These are phyloP conservation scores for Aegilops longissima DNA, from an alignment of 176 grass and related monocot species.

Conservation along the genomic window DNA sequence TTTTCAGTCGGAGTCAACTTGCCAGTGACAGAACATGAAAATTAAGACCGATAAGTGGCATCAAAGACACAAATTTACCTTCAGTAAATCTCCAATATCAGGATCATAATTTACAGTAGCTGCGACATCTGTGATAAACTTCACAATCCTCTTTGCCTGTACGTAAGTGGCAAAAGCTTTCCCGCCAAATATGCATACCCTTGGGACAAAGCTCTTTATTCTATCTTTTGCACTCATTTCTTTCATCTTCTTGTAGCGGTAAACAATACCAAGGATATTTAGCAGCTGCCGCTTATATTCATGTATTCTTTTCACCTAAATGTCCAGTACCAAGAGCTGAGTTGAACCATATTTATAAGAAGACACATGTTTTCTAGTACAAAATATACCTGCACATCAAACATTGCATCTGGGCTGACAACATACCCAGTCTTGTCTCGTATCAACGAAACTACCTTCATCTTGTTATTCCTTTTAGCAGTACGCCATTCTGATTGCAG, in stretches of 20 bases:
- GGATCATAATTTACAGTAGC: constrained; percentile 92
- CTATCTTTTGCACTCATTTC: constrained; percentile 84
- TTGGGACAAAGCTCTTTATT: constrained; percentile 67
- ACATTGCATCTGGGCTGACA: constrained; percentile 96
- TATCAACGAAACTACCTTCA: constrained; percentile 82
- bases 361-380: constrained; percentile 1
- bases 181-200: constrained; percentile 98
- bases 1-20: constrained; percentile 22
- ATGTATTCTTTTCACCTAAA: constrained; percentile 97
- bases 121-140: constrained; percentile 95
- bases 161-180: constrained; percentile 99
- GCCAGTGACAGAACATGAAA: not conserved
- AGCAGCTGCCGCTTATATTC: constrained; percentile 93
- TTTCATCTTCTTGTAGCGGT: constrained; percentile 99
- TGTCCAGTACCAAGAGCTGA: constrained; percentile 29
- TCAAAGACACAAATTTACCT: constrained; percentile 49
- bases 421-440: constrained; percentile 93
- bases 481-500: constrained; percentile 80
- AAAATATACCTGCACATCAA: constrained; percentile 94
- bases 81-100: constrained; percentile 90
- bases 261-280: constrained; percentile 98
- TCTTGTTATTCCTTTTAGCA: constrained; percentile 81
- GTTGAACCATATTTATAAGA: constrained; percentile 8
- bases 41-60: not conserved
- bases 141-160: constrained; percentile 97